Conservation (phyloP, 1,139 yeast species). For the Saccharomyces hybrid region DNA sequence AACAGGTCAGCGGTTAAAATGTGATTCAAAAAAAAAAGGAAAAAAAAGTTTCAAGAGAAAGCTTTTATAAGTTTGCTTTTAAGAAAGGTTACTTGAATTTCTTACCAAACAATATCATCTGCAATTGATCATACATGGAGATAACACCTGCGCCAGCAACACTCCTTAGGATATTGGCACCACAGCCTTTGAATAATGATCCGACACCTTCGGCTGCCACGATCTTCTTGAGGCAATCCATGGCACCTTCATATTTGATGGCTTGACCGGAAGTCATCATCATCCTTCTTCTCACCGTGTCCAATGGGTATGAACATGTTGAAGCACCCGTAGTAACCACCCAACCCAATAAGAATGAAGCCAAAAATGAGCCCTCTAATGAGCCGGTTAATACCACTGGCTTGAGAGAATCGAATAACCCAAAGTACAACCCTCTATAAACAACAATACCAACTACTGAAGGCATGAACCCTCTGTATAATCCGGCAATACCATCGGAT, state of each 20-base stretch:
- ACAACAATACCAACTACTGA: conserved; percentile 74
- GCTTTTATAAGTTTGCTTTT: no score
- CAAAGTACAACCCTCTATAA: conserved; percentile 81
- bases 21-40: not conserved
- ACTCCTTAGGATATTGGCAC: conserved; percentile 83
- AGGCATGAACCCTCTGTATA: conserved; percentile 81
- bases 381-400: conserved; percentile 67
- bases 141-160: conserved; percentile 84
- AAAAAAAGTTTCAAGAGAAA: no score
- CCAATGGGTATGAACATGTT: conserved; percentile 76
- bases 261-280: conserved; percentile 84
- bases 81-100: conserved; percentile 43
- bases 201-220: conserved; percentile 66
- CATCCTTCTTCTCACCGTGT: conserved; percentile 83
- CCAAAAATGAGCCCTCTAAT: conserved; percentile 63
- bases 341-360: conserved; percentile 76
- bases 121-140: conserved; percentile 73
- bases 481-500: conserved; percentile 73
- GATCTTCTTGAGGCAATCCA: conserved; percentile 64
- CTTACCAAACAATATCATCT: conserved; percentile 65
- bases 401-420: conserved; percentile 71
- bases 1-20: not conserved
- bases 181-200: conserved; percentile 78
- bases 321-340: conserved; percentile 74
- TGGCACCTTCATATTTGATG: conserved; percentile 66